Evolutionary conservation across 2,329 filamentous ascomycete species (phyloP).

Genomic region (Graphilbum sp.): DNA sequence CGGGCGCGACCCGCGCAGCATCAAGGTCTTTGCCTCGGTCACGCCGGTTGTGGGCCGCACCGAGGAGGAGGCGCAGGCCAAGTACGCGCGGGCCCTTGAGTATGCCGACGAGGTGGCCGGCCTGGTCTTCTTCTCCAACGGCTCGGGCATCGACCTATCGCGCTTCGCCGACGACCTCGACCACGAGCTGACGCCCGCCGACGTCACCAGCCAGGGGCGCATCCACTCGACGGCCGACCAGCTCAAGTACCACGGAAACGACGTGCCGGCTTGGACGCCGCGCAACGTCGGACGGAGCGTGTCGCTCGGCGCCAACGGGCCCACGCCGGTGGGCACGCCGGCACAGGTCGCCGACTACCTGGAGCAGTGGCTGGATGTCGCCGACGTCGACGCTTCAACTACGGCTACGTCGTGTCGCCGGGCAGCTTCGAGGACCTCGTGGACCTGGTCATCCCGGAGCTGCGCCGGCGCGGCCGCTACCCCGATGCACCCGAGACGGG

Average conservation of each 20-base stretch:
- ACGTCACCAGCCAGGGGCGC: constrained; percentile 21
- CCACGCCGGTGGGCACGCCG: constrained; percentile 41
- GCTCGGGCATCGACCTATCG: constrained; percentile 13
- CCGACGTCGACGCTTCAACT: constrained; percentile 60
- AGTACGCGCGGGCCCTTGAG: constrained; percentile 15
- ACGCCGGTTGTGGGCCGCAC: constrained; percentile 9
- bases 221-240: constrained; percentile 14
- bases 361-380: constrained; percentile 49
- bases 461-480: constrained; percentile 5
- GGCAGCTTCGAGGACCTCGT: constrained; percentile 8
- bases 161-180: constrained; percentile 21
- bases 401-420: constrained; percentile 4
- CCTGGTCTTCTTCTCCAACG: constrained; percentile 12
- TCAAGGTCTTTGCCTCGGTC: constrained; percentile 11
- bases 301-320: constrained; percentile 8
- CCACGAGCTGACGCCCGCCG: constrained; percentile 17
- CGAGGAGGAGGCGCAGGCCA: constrained; percentile 9
- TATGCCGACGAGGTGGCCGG: constrained; percentile 10
- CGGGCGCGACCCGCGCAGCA: constrained; percentile 8
- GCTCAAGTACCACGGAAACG: neutral
- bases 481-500: neutral
- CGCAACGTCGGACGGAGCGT: constrained; percentile 8
- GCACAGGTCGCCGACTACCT: constrained; percentile 50
- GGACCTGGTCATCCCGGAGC: constrained; percentile 5
- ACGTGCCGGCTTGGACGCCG: constrained; percentile 4